A percentile compares a stretch with the other conserved stretches of the same genome.
These are phyloP conservation scores for Cochlearia excelsa DNA, from an alignment of 345 rosid species.

Conservation along the genomic window DNA sequence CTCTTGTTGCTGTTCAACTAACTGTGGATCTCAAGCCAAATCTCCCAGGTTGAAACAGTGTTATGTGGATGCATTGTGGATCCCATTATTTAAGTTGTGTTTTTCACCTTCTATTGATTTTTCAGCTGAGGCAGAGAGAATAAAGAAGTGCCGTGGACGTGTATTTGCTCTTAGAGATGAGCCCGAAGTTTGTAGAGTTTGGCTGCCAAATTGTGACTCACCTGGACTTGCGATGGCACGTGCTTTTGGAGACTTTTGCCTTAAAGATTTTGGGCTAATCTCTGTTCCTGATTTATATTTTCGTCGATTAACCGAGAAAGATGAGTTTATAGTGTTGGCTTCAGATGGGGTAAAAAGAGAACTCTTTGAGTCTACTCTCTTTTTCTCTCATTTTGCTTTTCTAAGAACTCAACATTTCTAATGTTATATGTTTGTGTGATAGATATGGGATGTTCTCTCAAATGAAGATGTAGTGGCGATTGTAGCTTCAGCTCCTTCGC, in stretches of 20 bases:
- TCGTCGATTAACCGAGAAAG: constrained; percentile 62
- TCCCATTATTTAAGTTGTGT: background rate
- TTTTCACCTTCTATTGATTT: constrained; percentile 2
- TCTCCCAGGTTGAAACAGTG: constrained; percentile 63
- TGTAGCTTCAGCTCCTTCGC: constrained; percentile 68
- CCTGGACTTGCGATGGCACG: constrained; percentile 99
- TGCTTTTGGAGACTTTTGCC: constrained; percentile 98
- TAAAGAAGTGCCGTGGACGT: constrained; percentile 76
- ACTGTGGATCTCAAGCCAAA: constrained; percentile 98
- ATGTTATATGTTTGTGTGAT: constrained; percentile 20
- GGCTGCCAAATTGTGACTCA: constrained; percentile 89
- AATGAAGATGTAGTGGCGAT: constrained; percentile 83
- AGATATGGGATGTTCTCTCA: constrained; percentile 98
- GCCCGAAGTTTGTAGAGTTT: constrained; percentile 94
- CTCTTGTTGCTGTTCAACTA: constrained; percentile 80
- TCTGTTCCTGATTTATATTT: constrained; percentile 87
- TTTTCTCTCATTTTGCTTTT: background rate
- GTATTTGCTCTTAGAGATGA: constrained; percentile 96
- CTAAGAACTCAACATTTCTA: background rate
- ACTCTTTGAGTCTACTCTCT: background rate
- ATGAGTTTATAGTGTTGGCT: constrained; percentile 91
- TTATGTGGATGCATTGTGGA: constrained; percentile 15
- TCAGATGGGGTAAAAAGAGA: constrained; percentile 71
- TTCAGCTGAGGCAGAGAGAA: constrained; percentile 93
- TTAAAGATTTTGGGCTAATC: constrained; percentile 92